Base-by-base conservation (phyloP, 176 grass and related monocot genomes). In the Phyllostachys edulis region DNA sequence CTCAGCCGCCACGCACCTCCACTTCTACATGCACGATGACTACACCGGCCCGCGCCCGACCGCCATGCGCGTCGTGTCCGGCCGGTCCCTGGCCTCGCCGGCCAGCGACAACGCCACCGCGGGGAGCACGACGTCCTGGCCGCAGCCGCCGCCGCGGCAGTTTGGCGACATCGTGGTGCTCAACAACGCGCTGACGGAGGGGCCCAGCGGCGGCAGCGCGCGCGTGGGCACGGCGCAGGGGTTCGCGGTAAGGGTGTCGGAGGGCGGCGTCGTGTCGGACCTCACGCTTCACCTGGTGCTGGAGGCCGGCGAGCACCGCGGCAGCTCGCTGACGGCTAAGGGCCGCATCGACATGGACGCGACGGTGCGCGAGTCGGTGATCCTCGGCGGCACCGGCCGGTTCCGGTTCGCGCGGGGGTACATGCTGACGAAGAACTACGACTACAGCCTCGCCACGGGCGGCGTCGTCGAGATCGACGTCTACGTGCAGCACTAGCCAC, bases 1-100 rank as follows among this genome's bases (percentile, higher is more conserved):
- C 36, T 15, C 51, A 1, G 68, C 11, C 38, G 45, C 16, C 26
- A 21, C 27, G 17, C 76, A 91, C 38, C 75, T 88, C 47, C 89
- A 88, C 77, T 91, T 91, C 76, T 91, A 67, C 81, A 85, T 91
- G 80, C 89, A 91, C 76, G 89, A 91, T 42, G 81, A 70, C 37
- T 76, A 85, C 69, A 10, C 11, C 20, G 72, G 89, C 41, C 64
- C 59, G 1, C 26, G 3, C 20, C 89, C 80, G 14, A 87, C 85
- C 13, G 85, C 89, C 7, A 51, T 56, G 29, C 85, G 47, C 50
- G 49, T 91, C 76, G 65, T 91, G 2, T 6, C 76, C 0, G 79
- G 66, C 14, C 59, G 23, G 0, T 16, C 59, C 40, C 5, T 4
- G 23, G 8, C 6, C 50, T 45, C 44, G 11, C 44, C 44, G 44